These are phyloP conservation scores for maize (Zea mays) DNA, from an alignment of 176 grass and related monocot genomes.

Conservation along the genomic window DNA sequence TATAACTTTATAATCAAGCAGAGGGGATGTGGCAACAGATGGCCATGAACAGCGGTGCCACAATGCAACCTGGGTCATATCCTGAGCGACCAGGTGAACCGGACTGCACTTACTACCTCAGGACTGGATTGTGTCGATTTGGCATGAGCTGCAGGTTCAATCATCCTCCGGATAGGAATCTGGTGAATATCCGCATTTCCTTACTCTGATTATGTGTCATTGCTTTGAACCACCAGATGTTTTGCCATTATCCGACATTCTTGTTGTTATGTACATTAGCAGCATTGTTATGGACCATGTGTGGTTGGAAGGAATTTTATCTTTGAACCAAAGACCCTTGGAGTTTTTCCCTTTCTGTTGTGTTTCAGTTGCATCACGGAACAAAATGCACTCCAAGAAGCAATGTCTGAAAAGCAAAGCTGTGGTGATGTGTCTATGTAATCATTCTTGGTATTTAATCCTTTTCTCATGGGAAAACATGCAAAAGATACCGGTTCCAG, in stretches of 20 bases:
- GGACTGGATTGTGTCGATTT: conserved; percentile 97
- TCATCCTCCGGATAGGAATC: conserved; percentile 85
- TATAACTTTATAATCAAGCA: conserved; percentile 30
- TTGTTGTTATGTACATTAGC: conserved; percentile 21
- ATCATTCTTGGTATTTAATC: conserved; percentile 4
- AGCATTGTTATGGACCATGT: conserved; percentile 10
- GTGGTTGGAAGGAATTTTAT: not conserved
- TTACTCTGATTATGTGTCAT: conserved; percentile 2
- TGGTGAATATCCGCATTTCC: conserved; percentile 55
- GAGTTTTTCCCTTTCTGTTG: not conserved
- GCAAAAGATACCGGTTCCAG: not conserved
- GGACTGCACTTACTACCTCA: conserved; percentile 95
- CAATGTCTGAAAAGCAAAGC: not conserved
- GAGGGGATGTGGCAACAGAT: conserved; percentile 90
- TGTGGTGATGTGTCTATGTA: not conserved
- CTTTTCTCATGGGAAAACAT: not conserved
- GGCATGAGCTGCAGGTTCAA: conserved; percentile 93
- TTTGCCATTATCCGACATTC: not conserved
- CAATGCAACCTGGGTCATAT: conserved; percentile 59
- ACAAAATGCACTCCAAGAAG: conserved; percentile 5
- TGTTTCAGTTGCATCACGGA: not conserved
- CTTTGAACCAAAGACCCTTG: not conserved
- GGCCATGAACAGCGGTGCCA: conserved; percentile 52
- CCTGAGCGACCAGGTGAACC: conserved; percentile 82
- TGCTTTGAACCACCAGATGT: conserved; percentile 16